These are phyloP conservation scores for Solanum lignicaule DNA, from an alignment of 257 asterid genomes.

Conservation along the genomic window DNA sequence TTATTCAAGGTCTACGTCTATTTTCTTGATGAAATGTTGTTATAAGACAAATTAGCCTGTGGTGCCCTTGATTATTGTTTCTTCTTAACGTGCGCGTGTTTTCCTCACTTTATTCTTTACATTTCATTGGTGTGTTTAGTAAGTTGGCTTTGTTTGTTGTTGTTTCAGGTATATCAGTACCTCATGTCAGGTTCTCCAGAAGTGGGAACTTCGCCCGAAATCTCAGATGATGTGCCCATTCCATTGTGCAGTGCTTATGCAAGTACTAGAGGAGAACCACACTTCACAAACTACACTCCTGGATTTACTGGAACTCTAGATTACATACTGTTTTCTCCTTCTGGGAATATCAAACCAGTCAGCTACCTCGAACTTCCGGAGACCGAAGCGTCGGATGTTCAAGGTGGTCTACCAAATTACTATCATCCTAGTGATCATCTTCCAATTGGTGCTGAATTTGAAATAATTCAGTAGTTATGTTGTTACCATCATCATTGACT, in stretches of 20 bases:
- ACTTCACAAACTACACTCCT: conserved; percentile 86
- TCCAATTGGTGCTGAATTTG: conserved; percentile 89
- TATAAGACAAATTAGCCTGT: neutral
- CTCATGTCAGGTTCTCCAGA: conserved; percentile 42
- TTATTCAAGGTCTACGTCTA: neutral
- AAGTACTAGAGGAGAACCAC: conserved; percentile 69
- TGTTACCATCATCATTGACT: neutral
- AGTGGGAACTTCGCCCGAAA: conserved; percentile 18
- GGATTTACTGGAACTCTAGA: conserved; percentile 85
- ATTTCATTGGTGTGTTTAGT: neutral
- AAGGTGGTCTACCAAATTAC: conserved; percentile 78
- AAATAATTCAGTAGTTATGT: conserved; percentile 20
- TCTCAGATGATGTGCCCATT: conserved; percentile 35
- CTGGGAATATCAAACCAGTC: conserved; percentile 42
- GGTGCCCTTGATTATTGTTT: neutral
- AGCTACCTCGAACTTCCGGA: conserved; percentile 72
- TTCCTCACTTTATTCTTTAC: neutral
- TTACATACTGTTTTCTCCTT: conserved; percentile 63
- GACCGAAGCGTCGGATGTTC: conserved; percentile 47
- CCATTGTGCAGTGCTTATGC: conserved; percentile 71
- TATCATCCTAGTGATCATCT: conserved; percentile 95
- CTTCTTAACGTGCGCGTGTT: neutral
- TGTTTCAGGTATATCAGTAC: conserved; percentile 66
- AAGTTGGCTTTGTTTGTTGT: neutral
- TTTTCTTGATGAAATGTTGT: neutral